Percentiles rank a stretch among this genome's conserved stretches.
These are phyloP conservation scores for Margaritispora aquatica DNA, from an alignment of 495 filamentous ascomycete species.

Conservation along the genomic window DNA sequence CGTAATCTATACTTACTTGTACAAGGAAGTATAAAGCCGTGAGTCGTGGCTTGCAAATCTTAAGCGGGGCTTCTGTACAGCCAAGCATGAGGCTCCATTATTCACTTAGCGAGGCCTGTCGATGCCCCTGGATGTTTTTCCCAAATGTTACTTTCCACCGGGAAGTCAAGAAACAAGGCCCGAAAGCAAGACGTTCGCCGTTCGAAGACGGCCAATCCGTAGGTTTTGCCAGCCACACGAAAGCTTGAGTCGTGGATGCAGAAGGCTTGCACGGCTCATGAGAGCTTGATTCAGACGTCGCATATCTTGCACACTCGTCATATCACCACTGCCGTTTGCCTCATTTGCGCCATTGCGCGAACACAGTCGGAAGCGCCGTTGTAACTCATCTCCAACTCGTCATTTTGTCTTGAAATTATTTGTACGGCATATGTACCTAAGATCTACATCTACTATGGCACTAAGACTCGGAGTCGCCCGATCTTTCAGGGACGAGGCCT, in stretches of 20 bases:
- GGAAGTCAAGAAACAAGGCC: neutral
- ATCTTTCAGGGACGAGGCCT: neutral
- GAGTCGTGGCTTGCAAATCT: neutral
- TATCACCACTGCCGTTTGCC: neutral
- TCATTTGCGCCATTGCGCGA: too few species aligned
- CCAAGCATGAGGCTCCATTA: neutral
- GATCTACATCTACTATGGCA: neutral
- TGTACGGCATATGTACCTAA: neutral
- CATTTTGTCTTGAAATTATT: too few species aligned
- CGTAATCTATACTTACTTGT: too few species aligned
- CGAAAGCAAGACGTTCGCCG: neutral
- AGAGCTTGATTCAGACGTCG: neutral
- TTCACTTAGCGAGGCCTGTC: neutral
- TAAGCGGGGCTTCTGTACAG: neutral
- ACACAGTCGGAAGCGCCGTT: neutral
- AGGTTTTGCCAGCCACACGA: neutral
- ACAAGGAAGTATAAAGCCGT: neutral
- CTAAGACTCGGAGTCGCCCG: neutral
- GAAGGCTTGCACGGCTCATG: neutral
- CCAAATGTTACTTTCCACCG: neutral
- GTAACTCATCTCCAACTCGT: neutral
- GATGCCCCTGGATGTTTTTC: neutral
- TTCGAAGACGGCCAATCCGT: neutral
- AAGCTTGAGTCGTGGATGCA: neutral
- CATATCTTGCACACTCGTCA: neutral